A percentile compares a stretch with the other conserved stretches of the same genome.
phyloP scores from a whole-genome alignment of 345 rosid genomes.

The Chamaenerion angustifolium region DNA sequence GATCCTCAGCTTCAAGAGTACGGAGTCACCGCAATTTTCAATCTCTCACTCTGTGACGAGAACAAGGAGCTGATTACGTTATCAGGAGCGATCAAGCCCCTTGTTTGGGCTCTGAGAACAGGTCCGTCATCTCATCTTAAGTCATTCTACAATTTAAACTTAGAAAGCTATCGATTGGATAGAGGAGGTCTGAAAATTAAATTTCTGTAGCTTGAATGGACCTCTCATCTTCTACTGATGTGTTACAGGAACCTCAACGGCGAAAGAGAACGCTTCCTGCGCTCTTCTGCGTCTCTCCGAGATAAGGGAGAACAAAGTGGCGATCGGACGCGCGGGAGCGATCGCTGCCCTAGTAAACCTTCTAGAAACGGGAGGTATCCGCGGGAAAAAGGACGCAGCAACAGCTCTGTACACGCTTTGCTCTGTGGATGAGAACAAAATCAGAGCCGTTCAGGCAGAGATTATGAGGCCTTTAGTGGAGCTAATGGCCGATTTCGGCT shows the following conservation, averaged over 20 bases:
- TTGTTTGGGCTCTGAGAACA: slow-evolving; percentile 45
- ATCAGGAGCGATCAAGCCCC: slow-evolving; percentile 81
- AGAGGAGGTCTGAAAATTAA: too few relatives aligned
- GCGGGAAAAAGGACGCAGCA: slow-evolving; percentile 88
- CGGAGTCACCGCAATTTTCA: slow-evolving; percentile 84
- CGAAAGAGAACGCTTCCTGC: slow-evolving; percentile 87
- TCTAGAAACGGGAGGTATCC: slow-evolving; percentile 48
- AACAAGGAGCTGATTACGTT: slow-evolving; percentile 60
- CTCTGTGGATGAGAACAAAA: slow-evolving; percentile 68
- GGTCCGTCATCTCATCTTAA: slow-evolving; percentile 3
- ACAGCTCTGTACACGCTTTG: slow-evolving; percentile 81
- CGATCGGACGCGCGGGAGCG: slow-evolving; percentile 91
- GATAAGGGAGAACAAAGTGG: slow-evolving; percentile 61
- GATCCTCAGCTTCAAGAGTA: slow-evolving; percentile 80
- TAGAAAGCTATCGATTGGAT: too few relatives aligned
- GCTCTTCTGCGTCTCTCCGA: slow-evolving; percentile 84
- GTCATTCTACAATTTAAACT: too few relatives aligned
- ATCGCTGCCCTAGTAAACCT: slow-evolving; percentile 56
- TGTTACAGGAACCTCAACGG: slow-evolving; percentile 43
- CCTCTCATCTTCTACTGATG: too few relatives aligned
- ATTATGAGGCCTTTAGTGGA: slow-evolving; percentile 80
- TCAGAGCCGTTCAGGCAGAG: slow-evolving; percentile 63
- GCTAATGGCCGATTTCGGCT: slow-evolving; percentile 85
- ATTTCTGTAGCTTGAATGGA: too few relatives aligned
- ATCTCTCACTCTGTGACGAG: slow-evolving; percentile 89